Conservation (phyloP, 192 early-diverging fungal genomes). For the Podochytrium sp. region DNA sequence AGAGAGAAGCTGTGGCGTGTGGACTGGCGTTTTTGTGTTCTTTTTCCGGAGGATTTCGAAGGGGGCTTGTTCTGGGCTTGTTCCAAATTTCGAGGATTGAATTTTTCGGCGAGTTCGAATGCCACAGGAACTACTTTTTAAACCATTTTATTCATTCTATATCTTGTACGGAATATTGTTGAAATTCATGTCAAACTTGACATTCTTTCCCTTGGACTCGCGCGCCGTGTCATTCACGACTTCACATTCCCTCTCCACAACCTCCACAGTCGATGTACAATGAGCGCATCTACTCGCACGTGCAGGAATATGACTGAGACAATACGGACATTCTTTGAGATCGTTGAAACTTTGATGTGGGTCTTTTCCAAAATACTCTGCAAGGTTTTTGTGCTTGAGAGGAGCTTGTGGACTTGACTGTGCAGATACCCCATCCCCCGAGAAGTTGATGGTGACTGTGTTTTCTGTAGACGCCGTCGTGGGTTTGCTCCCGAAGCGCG, state of each 20-base stretch:
- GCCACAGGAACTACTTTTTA: too few relatives aligned
- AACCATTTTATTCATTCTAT: too few relatives aligned
- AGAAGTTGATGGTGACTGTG: background rate
- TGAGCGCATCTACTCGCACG: constrained; percentile 5
- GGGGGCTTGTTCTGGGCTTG: too few relatives aligned
- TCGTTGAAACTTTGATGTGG: background rate
- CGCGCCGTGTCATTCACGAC: too few relatives aligned
- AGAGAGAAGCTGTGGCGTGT: too few relatives aligned
- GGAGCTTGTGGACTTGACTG: background rate
- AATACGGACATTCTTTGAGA: constrained; percentile 25
- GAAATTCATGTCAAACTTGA: background rate
- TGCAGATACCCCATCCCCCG: background rate
- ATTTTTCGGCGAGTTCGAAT: too few relatives aligned
- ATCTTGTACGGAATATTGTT: background rate
- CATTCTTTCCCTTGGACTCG: constrained; percentile 2
- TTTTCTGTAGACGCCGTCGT: constrained; percentile 34
- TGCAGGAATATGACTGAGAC: constrained; percentile 2
- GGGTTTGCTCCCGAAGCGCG: constrained; percentile 11
- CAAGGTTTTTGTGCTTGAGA: background rate
- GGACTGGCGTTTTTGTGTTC: too few relatives aligned
- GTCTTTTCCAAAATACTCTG: background rate
- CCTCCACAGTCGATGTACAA: background rate
- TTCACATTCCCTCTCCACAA: too few relatives aligned
- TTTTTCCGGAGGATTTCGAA: too few relatives aligned
- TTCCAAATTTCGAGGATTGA: too few relatives aligned